These are phyloP conservation scores for Vigna reflexopilosa DNA, from an alignment of 306 rosid species.

Conservation along the genomic window DNA sequence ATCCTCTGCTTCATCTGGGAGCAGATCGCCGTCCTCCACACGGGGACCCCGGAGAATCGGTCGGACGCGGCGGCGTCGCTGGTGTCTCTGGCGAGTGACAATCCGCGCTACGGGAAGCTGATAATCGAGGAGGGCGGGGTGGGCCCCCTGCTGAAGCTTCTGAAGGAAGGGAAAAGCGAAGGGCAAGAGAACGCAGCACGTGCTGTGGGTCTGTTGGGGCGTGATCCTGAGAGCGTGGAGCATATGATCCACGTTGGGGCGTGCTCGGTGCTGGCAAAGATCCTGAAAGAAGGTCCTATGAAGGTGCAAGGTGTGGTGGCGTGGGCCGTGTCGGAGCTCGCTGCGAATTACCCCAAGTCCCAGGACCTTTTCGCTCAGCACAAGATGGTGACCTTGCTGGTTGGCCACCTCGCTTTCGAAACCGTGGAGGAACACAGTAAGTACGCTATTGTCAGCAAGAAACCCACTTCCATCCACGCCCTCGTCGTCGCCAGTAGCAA, in stretches of 20 bases:
- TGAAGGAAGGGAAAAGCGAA: constrained; percentile 76
- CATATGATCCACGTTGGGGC: constrained; percentile 72
- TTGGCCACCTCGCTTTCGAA: constrained; percentile 89
- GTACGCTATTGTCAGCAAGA: constrained; percentile 65
- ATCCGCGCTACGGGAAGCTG: constrained; percentile 71
- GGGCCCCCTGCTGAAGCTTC: constrained; percentile 66
- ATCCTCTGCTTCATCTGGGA: constrained; percentile 86
- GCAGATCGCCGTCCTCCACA: constrained; percentile 74
- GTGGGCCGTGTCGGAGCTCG: constrained; percentile 84
- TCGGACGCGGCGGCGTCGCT: constrained; percentile 84
- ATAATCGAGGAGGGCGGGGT: constrained; percentile 90
- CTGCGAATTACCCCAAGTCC: constrained; percentile 65
- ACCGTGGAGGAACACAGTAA: constrained; percentile 90
- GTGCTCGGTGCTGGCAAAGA: constrained; percentile 69
- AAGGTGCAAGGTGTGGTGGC: constrained; percentile 78
- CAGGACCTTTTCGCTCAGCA: constrained; percentile 92
- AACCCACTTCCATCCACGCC: constrained; percentile 82
- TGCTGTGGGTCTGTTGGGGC: constrained; percentile 75
- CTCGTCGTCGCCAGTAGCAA: constrained; percentile 65
- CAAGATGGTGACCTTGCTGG: constrained; percentile 77
- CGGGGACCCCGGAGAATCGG: constrained; percentile 68
- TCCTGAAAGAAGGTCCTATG: constrained; percentile 89
- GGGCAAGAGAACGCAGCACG: constrained; percentile 83
- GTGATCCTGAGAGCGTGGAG: constrained; percentile 78
- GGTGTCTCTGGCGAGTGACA: constrained; percentile 72